Evolutionary conservation across 768 basidiomycete species (phyloP), one percentile per base, ranked within the genome.

Genomic region (Coprinellus micaceus): DNA sequence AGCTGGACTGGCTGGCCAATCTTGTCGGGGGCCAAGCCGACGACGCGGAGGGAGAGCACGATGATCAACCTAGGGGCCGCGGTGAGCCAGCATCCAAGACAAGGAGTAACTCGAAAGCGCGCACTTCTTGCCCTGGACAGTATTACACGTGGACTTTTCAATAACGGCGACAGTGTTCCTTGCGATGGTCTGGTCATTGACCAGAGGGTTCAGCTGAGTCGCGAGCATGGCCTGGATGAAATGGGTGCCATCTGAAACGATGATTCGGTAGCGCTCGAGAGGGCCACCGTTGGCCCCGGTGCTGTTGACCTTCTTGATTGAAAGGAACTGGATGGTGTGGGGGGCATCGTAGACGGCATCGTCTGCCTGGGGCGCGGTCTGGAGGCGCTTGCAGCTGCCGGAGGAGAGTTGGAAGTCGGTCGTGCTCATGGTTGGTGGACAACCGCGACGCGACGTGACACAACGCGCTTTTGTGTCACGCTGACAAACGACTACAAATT

Each of bases 201-300:
- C 85, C 60, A 92, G 72, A 6, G 75, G 59, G 64, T 98, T 98
- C 44, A 94, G 80, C 65, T 93, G 89, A 0, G 95, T 98, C 4
- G 94, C 91, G 30, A 98, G 78, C 97, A 99, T 98, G 24, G 90
- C 86, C 69, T 98, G 97, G 47, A 89, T 77, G 68, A 90, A 97
- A 61, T 89, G 74, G 19, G 78, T 76, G 39, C 96, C 94, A 71
- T 98, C 96, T 0, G 94, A 96, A 39, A 98, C 75, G 70, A 98
- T 91, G 58, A 96, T 79, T 58, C 93, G 81, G 70, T 82, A 85
- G 56, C 88, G 77, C 65, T 89, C 87, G 44, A 77, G 60, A 44
- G 71, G 26, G 7, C 52, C 69, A 11, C 63, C 58, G 21, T 60
- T 66, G n/a, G 66, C 61, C 9, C 68, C 66, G 5, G 74, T 63